Conservation (phyloP, 2,329 filamentous ascomycete species). For the Aspergillus piperis region DNA sequence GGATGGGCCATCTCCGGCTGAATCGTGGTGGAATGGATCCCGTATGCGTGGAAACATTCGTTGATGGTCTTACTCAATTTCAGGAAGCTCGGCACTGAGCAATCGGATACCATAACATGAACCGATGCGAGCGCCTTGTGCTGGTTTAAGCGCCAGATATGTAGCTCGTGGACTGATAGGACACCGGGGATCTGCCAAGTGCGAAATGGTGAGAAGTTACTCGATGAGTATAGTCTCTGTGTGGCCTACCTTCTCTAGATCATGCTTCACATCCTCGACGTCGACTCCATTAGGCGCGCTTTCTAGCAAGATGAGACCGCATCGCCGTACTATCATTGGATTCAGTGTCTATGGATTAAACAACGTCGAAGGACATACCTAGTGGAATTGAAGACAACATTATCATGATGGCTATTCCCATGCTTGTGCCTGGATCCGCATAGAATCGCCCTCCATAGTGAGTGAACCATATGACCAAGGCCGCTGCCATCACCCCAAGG, state of each 20-base stretch:
- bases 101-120: slow-evolving; percentile 64
- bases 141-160: slow-evolving; percentile 74
- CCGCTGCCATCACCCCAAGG: slow-evolving; percentile 70
- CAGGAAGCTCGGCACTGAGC: slow-evolving; percentile 60
- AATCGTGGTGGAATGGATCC: slow-evolving; percentile 70
- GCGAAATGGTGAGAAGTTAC: background rate
- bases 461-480: slow-evolving; percentile 68
- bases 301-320: slow-evolving; percentile 67
- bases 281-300: slow-evolving; percentile 63
- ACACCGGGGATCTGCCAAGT: slow-evolving; percentile 63
- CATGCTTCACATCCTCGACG: slow-evolving; percentile 65
- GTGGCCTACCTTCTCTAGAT: slow-evolving; percentile 62
- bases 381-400: slow-evolving; percentile 57
- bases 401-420: slow-evolving; percentile 74
- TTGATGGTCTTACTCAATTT: slow-evolving; percentile 62
- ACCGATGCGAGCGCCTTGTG: slow-evolving; percentile 69
- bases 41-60: slow-evolving; percentile 72
- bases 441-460: slow-evolving; percentile 63
- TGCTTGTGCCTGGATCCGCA: slow-evolving; percentile 68
- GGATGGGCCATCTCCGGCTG: slow-evolving; percentile 61
- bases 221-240: background rate
- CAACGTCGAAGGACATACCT: slow-evolving; percentile 8
- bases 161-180: slow-evolving; percentile 68
- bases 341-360: background rate
- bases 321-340: slow-evolving; percentile 25